phyloP scores from a whole-genome alignment of 2,329 filamentous ascomycete species.

The Fusarium sp. region DNA sequence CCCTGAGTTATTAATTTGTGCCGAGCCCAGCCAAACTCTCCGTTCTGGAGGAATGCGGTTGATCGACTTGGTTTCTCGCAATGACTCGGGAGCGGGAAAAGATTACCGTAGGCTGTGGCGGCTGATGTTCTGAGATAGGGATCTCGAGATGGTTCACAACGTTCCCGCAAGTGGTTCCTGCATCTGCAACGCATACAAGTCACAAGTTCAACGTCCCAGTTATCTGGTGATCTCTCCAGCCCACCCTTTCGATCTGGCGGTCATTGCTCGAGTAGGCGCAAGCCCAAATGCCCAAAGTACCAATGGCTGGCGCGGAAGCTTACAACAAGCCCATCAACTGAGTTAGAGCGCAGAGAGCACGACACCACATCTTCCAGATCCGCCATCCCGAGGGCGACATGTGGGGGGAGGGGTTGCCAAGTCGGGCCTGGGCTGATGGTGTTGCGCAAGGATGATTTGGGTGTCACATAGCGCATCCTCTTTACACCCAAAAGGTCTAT shows the following conservation, averaged over 20 bases:
- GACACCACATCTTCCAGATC: constrained; percentile 25
- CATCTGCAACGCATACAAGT: constrained; percentile 31
- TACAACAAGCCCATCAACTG: constrained; percentile 4
- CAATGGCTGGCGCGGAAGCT: neutral
- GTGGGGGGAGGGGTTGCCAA: constrained; percentile 31
- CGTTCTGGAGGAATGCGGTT: constrained; percentile 9
- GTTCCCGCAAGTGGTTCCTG: constrained; percentile 29
- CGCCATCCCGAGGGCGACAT: constrained; percentile 18
- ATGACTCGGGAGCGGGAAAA: constrained; percentile 2
- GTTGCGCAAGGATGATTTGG: constrained; percentile 34
- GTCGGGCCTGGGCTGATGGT: constrained; percentile 24
- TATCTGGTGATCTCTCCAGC: constrained; percentile 30
- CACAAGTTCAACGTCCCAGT: constrained; percentile 25
- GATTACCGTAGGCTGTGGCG: neutral
- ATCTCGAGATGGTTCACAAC: constrained; percentile 23
- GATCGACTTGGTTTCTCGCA: constrained; percentile 1
- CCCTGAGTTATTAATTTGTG: constrained; percentile 15
- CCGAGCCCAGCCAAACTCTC: neutral
- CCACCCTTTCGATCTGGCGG: constrained; percentile 18
- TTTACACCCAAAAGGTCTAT: constrained; percentile 26
- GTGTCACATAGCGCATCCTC: constrained; percentile 27
- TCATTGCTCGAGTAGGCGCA: constrained; percentile 11
- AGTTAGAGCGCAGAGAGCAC: constrained; percentile 20
- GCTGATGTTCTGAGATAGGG: constrained; percentile 10
- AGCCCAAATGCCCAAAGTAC: neutral